Evolutionary conservation across 2,329 filamentous ascomycete genomes (phyloP).

Genomic region (Fusarium sp.): DNA sequence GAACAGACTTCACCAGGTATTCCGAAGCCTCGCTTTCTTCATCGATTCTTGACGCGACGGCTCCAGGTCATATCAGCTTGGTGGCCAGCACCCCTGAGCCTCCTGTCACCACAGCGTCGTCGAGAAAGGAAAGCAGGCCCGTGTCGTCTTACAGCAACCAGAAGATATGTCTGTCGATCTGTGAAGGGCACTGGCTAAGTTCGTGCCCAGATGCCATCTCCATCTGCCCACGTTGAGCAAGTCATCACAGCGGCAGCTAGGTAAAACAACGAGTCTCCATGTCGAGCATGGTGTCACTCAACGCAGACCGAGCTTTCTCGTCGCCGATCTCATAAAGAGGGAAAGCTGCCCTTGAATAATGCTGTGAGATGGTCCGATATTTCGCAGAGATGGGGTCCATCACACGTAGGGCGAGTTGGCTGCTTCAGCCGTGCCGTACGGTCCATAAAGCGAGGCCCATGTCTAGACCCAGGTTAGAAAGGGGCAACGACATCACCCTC

Average conservation of each 20-base stretch:
- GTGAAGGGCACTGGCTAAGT: neutral
- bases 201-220: neutral
- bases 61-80: neutral
- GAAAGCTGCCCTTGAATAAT: neutral
- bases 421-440: neutral
- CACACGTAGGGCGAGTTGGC: neutral
- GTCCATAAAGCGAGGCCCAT: neutral
- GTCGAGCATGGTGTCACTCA: neutral
- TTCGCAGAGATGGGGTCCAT: neutral
- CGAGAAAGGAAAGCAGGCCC: neutral
- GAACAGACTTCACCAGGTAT: neutral
- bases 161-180: neutral
- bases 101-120: neutral
- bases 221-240: neutral
- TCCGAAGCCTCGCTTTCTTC: neutral
- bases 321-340: neutral
- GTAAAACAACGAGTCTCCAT: neutral
- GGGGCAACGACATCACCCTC: neutral
- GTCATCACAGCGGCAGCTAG: neutral
- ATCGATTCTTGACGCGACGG: neutral
- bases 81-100: neutral
- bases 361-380: neutral
- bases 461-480: neutral
- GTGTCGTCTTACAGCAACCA: neutral
- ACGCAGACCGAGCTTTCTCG: neutral